Evolutionary conservation across 176 grass and related monocot species (phyloP), one percentile per base, ranked within the genome.

Genomic region (Dactylis glomerata): DNA sequence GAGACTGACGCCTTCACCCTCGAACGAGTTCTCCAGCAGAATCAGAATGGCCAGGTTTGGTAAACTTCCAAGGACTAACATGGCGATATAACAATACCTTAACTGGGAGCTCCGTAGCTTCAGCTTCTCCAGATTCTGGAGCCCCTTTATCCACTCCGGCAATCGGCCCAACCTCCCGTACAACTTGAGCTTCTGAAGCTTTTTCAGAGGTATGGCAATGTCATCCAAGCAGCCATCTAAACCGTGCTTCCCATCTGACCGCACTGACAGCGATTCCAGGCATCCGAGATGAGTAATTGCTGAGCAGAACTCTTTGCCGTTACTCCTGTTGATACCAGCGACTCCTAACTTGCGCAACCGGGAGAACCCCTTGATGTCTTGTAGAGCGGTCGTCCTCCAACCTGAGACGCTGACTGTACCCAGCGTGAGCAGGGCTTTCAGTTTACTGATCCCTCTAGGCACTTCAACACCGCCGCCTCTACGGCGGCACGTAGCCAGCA

Each of bases 61-160:
- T 23, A 57, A 3, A 10, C 1, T 11, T 3, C 54, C 54, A 5
- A 57, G n/a, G 8, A 24, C 8, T 11, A 10, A 0, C 1, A 56
- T 23, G 22, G 22, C 11, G 4, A 1, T 8, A 8, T 3, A 4
- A n/a, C 6, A 9, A 19, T 8, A 0, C 0, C 1, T 0, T n/a
- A 56, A n/a, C 52, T 4, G 5, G 5, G 52, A 56, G 22, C 52
- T 5, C 52, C 1, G 22, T 8, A 57, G n/a, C 54, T 57, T 57
- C 9, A 57, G 22, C 22, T 57, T 57, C 54, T 24, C 22, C 2
- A 57, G 54, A 57, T 24, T 57, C 16, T 57, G 1, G 22, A 24
- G 8, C 54, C n/a, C n/a, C 22, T 24, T 1, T 23, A 57, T 23
- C 54, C 22, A 57, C 0, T 9, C 54, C 9, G 56, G 56, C 23